phyloP scores from a whole-genome alignment of 2,329 filamentous ascomycete genomes.

The Aspergillus eucalypticola region DNA sequence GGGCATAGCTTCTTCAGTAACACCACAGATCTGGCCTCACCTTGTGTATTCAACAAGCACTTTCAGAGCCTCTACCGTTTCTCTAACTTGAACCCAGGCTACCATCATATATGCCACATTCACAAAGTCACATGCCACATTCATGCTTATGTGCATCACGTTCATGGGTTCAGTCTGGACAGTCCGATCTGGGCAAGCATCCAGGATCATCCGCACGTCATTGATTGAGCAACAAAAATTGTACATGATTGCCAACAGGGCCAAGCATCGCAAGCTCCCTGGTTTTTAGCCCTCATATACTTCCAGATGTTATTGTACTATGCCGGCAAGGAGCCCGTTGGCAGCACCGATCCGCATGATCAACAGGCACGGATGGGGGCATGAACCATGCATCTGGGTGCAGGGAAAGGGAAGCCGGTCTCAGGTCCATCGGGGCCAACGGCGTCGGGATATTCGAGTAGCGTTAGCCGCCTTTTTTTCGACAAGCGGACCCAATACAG shows the following conservation, averaged over 20 bases:
- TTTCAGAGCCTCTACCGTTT: not conserved
- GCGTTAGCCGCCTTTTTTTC: not conserved
- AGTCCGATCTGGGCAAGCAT: not conserved
- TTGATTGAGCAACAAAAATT: not conserved
- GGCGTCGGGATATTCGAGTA: not conserved
- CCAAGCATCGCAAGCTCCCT: not conserved
- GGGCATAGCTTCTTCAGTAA: slow-evolving; percentile 1
- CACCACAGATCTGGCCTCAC: not conserved
- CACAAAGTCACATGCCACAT: not conserved
- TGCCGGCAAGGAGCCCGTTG: slow-evolving; percentile 20
- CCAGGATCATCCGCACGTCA: not conserved
- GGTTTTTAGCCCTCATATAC: not conserved
- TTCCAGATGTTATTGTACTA: not conserved
- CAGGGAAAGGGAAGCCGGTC: not conserved
- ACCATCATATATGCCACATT: not conserved
- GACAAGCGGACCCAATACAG: not conserved
- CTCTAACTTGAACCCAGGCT: not conserved
- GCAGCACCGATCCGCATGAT: slow-evolving; percentile 11
- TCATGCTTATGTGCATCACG: not conserved
- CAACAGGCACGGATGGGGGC: slow-evolving; percentile 7
- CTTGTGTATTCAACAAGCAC: not conserved
- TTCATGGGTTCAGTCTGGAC: not conserved
- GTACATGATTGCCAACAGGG: not conserved
- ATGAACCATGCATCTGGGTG: slow-evolving; percentile 5
- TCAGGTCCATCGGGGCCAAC: not conserved